Percentiles rank a stretch among this genome's conserved stretches.
Evolutionary conservation across 2,329 filamentous ascomycete species (phyloP).

Genomic region (Alternaria novae-zelandiae): DNA sequence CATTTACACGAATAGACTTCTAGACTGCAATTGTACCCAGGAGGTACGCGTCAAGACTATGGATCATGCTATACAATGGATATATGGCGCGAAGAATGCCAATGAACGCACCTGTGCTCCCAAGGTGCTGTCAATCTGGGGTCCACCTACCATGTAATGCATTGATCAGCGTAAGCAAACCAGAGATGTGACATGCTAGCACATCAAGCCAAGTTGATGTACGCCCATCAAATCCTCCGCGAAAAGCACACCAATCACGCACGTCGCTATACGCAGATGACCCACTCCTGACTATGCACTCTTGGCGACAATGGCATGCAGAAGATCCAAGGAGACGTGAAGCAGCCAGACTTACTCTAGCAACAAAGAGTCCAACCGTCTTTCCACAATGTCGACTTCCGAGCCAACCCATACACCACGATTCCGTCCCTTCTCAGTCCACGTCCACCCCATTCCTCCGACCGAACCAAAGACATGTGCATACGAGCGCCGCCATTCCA

Average conservation of each 20-base stretch:
- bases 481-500: conserved; percentile 17
- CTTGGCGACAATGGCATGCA: not conserved
- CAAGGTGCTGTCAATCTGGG: not conserved
- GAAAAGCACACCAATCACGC: conserved; percentile 2
- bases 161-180: not conserved
- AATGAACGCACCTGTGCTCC: not conserved
- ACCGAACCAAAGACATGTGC: conserved; percentile 13
- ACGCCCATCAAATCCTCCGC: not conserved
- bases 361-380: not conserved
- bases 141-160: not conserved
- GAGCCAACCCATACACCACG: not conserved
- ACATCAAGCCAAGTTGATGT: not conserved
- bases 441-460: conserved; percentile 19
- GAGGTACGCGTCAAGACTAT: not conserved
- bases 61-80: not conserved
- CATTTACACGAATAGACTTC: not conserved
- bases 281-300: not conserved
- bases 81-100: not conserved
- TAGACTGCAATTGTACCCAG: not conserved
- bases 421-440: conserved; percentile 5
- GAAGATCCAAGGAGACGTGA: not conserved
- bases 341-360: not conserved
- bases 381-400: not conserved
- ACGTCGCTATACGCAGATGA: not conserved
- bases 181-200: not conserved